These are phyloP conservation scores for Verticillium nonalfalfae DNA, from an alignment of 2,329 filamentous ascomycete species.

Conservation along the genomic window DNA sequence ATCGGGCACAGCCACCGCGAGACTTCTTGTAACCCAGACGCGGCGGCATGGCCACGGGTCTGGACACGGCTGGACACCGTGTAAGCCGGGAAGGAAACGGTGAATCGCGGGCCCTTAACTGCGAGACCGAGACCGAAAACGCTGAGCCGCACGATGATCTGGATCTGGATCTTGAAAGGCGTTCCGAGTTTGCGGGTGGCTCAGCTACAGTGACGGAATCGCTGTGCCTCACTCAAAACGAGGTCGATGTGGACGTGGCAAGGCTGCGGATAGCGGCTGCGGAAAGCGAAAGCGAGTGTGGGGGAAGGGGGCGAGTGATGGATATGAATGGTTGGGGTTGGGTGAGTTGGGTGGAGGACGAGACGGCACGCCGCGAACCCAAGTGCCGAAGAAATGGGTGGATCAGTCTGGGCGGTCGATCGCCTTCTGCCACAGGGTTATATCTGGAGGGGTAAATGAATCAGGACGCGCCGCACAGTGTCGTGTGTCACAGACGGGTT, in stretches of 20 bases:
- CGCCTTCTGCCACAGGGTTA: neutral
- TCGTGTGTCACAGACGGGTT: neutral
- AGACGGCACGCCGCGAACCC: no score
- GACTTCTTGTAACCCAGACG: constrained; percentile 28
- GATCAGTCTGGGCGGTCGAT: neutral
- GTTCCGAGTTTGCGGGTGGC: neutral
- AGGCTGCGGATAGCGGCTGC: neutral
- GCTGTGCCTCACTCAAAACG: neutral
- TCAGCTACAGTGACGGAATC: neutral
- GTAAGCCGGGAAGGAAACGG: neutral
- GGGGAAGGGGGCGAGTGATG: neutral
- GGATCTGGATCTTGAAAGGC: neutral
- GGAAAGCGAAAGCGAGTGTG: neutral
- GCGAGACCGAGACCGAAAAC: neutral
- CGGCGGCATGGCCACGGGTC: constrained; percentile 11
- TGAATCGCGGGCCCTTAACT: neutral
- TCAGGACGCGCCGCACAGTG: no score
- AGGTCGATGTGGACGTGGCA: neutral
- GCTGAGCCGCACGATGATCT: neutral
- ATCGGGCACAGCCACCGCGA: constrained; percentile 25
- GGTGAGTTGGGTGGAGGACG: no score
- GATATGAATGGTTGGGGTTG: neutral
- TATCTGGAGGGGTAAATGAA: neutral
- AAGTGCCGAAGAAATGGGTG: neutral
- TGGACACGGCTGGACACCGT: neutral